Percentiles rank a stretch among this genome's conserved stretches.
Evolutionary conservation across 306 rosid genomes (phyloP).

Genomic region (Urtica urens): DNA sequence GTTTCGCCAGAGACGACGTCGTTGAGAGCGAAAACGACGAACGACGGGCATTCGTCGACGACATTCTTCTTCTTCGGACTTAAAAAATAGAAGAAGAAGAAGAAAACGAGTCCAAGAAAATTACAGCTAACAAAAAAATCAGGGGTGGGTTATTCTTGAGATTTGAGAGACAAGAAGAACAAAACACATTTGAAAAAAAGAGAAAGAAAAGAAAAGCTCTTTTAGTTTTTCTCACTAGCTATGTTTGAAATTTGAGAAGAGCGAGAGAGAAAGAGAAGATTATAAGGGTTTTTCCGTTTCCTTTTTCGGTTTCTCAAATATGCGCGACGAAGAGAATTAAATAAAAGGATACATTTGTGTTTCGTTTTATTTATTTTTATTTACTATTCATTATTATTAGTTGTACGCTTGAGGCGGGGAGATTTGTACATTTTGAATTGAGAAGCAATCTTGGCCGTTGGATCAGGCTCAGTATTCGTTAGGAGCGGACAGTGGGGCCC

Average conservation of each 20-base stretch:
- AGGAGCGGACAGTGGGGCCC: conserved; percentile 71
- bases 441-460: conserved; percentile 45
- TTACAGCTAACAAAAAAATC: not conserved
- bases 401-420: conserved; percentile 53
- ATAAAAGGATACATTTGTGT: conserved; percentile 12
- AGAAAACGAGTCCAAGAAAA: not conserved
- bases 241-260: not conserved
- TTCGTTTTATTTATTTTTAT: conserved; percentile 6
- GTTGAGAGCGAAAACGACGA: conserved; percentile 68
- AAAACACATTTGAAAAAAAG: not conserved
- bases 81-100: conserved; percentile 5
- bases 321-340: conserved; percentile 14
- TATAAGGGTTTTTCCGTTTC: not conserved
- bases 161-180: not conserved
- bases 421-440: conserved; percentile 36
- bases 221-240: not conserved
- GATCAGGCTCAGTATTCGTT: conserved; percentile 30
- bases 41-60: conserved; percentile 63
- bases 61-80: conserved; percentile 24
- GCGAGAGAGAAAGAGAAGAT: conserved; percentile 5
- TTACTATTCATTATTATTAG: too few relatives aligned
- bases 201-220: too few relatives aligned
- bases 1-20: conserved; percentile 64
- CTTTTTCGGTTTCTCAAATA: too few relatives aligned
- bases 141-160: not conserved